Base-by-base conservation (phyloP, 352 stramenopile genomes). In the Elongisporangium prolatum region DNA sequence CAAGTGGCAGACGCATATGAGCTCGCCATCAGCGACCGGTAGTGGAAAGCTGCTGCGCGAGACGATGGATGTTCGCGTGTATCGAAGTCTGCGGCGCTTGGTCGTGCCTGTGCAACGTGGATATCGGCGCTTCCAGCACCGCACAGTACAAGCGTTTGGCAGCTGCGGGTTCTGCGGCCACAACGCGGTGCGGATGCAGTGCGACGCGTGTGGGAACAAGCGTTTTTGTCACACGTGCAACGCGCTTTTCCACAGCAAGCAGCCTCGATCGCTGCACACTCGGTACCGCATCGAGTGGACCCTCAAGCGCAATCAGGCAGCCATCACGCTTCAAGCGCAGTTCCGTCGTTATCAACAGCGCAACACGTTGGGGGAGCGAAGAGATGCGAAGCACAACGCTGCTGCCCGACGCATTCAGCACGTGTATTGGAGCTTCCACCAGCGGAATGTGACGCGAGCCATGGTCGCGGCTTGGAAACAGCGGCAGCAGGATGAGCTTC, bases 141-240 rank as follows among this genome's bases (percentile, higher is more conserved):
- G 63, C 0, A 57, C 71, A 49, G 13, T 4, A 1, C 21, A 14
- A 0, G 40, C 48, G 0, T 77, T 77, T 24, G 77, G 76, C 1
- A 17, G 65, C 20, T 91, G 82, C 48, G 49, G 44, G 0, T 61
- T 84, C 18, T 91, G 82, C 47, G 54, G 72, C 6, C 63, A 65
- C 9, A 62, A 68, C 9, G 76, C 80, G 5, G 55, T 76, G 0
- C 69, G 72, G 3, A 52, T 56, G 21, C 69, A 75, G 37, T 91
- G 82, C 34, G 68, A 68, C 8, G 56, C 61, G 2, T 89, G 81
- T 21, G 22, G 61, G 8, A 52, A 50, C n/a, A 60, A 68, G 22
- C 59, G 48, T 5, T 84, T 75, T 22, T 90, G 80, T 59, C 76
- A 72, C 54, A 69, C 74, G 21, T 88, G 77, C 48, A 65, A 73